Percentiles rank a stretch among this genome's conserved stretches.
Evolutionary conservation across 495 filamentous ascomycete species (phyloP).

Genomic region (Talaromyces nanjingensis): DNA sequence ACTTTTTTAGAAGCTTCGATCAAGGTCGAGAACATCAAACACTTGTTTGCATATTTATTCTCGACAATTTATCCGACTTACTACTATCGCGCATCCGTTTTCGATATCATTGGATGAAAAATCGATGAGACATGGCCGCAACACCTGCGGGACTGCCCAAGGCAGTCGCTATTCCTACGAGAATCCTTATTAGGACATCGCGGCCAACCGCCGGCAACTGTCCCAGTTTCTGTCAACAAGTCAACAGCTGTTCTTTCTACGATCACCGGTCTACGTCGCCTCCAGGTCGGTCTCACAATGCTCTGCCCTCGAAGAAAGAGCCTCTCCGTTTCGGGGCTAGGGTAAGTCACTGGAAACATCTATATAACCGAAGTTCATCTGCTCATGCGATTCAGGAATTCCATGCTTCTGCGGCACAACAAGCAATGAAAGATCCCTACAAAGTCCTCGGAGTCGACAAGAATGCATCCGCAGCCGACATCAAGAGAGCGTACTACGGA

Average conservation of each 20-base stretch:
- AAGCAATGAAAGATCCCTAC: constrained; percentile 77
- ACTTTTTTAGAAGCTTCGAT: constrained; percentile 9
- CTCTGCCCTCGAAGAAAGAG: not conserved
- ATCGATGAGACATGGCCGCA: constrained; percentile 26
- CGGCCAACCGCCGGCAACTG: not conserved
- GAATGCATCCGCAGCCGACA: constrained; percentile 71
- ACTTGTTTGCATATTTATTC: not conserved
- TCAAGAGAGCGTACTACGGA: constrained; percentile 98
- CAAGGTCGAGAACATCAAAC: not conserved
- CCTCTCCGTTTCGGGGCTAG: not conserved
- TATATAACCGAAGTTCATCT: not conserved
- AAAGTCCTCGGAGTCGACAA: constrained; percentile 76
- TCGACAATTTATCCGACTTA: not conserved
- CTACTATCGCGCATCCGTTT: not conserved
- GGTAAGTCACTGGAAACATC: not conserved
- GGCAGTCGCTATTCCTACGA: constrained; percentile 37
- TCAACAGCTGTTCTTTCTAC: constrained; percentile 6
- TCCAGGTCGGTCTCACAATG: constrained; percentile 3
- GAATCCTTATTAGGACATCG: constrained; percentile 6
- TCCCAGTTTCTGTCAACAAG: not conserved
- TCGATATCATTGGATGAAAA: not conserved
- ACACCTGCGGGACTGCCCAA: constrained; percentile 37
- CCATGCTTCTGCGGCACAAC: constrained; percentile 57
- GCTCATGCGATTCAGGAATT: constrained; percentile 50
- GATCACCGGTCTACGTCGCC: not conserved